phyloP scores from a whole-genome alignment of 805 yeast species.

The Dipodascopsis uninucleata region DNA sequence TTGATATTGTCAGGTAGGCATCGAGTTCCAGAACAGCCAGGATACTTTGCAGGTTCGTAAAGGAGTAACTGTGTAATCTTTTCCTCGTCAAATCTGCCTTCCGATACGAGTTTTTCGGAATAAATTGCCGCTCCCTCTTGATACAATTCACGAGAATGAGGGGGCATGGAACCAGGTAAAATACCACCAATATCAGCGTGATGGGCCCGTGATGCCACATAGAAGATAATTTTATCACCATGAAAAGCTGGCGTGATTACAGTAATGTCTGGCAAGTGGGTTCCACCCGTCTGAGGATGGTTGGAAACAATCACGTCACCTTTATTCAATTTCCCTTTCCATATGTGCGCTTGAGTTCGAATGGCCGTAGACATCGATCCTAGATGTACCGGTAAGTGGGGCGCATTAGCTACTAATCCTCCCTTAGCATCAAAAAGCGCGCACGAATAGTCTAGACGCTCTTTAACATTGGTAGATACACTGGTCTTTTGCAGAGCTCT shows the following conservation, averaged over 20 bases:
- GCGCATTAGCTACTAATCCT: conserved; percentile 82
- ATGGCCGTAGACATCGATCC: conserved; percentile 85
- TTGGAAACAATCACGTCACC: conserved; percentile 79
- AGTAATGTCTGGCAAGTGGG: conserved; percentile 86
- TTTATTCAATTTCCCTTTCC: conserved; percentile 60
- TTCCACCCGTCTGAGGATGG: conserved; percentile 82
- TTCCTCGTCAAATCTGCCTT: conserved; percentile 73
- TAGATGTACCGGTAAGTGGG: conserved; percentile 81
- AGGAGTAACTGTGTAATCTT: conserved; percentile 59
- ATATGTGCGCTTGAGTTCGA: conserved; percentile 56
- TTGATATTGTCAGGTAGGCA: conserved; percentile 77
- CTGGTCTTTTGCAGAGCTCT: conserved; percentile 72
- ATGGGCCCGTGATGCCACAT: conserved; percentile 92
- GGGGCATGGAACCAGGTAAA: conserved; percentile 93
- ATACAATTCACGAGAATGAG: conserved; percentile 75
- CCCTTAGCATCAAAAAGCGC: conserved; percentile 76
- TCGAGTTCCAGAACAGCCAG: conserved; percentile 89
- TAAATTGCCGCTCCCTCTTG: conserved; percentile 90
- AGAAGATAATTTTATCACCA: conserved; percentile 60
- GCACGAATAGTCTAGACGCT: conserved; percentile 78
- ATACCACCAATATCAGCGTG: conserved; percentile 95
- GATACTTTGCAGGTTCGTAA: conserved; percentile 70
- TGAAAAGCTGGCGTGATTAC: conserved; percentile 83
- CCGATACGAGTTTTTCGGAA: conserved; percentile 67
- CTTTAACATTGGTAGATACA: conserved; percentile 79